These are phyloP conservation scores for Picochlorum sp. DNA, from an alignment of 139 green algal genomes.

Conservation along the genomic window DNA sequence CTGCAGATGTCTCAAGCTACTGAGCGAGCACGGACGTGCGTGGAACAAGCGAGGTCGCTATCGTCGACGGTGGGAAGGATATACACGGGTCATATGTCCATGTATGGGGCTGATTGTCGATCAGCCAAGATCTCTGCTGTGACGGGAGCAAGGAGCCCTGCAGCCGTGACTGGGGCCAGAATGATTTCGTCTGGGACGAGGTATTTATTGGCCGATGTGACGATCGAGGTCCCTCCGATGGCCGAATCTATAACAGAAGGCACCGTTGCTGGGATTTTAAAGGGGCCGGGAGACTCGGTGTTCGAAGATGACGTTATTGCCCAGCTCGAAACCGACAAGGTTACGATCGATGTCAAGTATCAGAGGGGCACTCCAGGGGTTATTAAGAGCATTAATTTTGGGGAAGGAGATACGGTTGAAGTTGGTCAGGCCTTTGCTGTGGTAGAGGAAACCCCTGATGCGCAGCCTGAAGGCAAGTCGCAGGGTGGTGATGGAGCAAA, in stretches of 20 bases:
- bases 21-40: too few relatives aligned
- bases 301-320: constrained; percentile 89
- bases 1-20: too few relatives aligned
- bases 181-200: neutral
- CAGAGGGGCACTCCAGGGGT: constrained; percentile 35
- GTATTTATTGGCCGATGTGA: constrained; percentile 1
- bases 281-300: constrained; percentile 63
- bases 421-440: constrained; percentile 73
- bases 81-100: neutral
- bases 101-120: neutral
- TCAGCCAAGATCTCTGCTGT: neutral
- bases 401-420: constrained; percentile 73
- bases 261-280: constrained; percentile 67
- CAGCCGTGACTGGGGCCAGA: too few relatives aligned
- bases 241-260: constrained; percentile 90
- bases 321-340: constrained; percentile 98
- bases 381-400: constrained; percentile 50
- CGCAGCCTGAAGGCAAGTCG: neutral
- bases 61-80: too few relatives aligned
- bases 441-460: constrained; percentile 46
- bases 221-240: constrained; percentile 68
- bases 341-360: constrained; percentile 85
- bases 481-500: constrained; percentile 2
- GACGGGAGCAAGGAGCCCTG: neutral
- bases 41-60: too few relatives aligned